A percentile compares a stretch with the other conserved stretches of the same genome.
These are phyloP conservation scores for Kernera saxatilis DNA, from an alignment of 345 rosid species.

Conservation along the genomic window DNA sequence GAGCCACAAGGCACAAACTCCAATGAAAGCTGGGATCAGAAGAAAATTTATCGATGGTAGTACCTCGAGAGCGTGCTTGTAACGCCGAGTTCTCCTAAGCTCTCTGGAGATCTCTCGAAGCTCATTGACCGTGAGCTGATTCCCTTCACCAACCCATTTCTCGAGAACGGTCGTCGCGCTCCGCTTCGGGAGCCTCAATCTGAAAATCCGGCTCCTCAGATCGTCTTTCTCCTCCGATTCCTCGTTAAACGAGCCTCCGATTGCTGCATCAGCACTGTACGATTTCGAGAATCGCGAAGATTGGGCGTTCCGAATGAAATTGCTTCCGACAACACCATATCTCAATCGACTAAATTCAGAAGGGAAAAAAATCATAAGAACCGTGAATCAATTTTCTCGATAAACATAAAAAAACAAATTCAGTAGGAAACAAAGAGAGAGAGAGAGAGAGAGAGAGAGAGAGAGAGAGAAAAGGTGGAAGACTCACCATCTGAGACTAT, in stretches of 20 bases:
- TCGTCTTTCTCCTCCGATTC: constrained; percentile 43
- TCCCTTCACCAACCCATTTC: constrained; percentile 84
- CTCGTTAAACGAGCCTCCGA: constrained; percentile 30
- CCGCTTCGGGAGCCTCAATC: constrained; percentile 78
- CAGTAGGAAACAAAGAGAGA: not conserved
- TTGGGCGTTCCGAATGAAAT: constrained; percentile 11
- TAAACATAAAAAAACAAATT: not conserved
- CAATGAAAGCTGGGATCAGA: not conserved
- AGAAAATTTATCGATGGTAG: not conserved
- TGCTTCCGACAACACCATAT: constrained; percentile 17
- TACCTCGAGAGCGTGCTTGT: constrained; percentile 96
- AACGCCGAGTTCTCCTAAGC: constrained; percentile 71
- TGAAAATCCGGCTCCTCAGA: constrained; percentile 63
- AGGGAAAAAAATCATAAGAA: not conserved
- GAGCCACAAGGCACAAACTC: not conserved
- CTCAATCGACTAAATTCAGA: constrained; percentile 13
- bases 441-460: too few relatives aligned
- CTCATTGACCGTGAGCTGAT: constrained; percentile 43
- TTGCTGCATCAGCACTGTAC: constrained; percentile 18
- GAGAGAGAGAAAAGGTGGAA: not conserved
- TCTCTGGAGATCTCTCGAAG: constrained; percentile 75
- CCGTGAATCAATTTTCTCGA: not conserved
- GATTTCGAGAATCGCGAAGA: constrained; percentile 1
- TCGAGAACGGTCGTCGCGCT: constrained; percentile 66
- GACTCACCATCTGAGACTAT: constrained; percentile 22